phyloP scores from a whole-genome alignment of 805 yeast genomes.

The Starmerella sp. region DNA sequence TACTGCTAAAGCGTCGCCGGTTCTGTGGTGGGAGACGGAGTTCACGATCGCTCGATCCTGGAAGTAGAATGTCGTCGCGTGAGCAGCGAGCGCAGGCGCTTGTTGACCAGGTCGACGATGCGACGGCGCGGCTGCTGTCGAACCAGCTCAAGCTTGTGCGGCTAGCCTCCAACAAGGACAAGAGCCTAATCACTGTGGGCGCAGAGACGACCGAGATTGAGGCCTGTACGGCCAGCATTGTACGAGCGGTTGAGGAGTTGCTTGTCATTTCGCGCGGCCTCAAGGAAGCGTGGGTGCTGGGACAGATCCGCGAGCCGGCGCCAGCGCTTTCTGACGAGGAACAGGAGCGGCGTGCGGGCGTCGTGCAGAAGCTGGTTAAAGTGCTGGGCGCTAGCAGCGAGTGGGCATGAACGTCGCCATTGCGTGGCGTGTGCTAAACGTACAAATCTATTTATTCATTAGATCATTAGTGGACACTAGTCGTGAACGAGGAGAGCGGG shows the following conservation, averaged over 20 bases:
- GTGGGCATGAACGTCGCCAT: background rate
- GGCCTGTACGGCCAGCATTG: conserved; percentile 30
- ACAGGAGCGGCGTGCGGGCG: background rate
- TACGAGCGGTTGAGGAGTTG: conserved; percentile 32
- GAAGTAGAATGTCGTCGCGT: conserved; percentile 11
- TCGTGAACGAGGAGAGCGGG: conserved; percentile 5
- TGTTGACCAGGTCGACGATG: conserved; percentile 23
- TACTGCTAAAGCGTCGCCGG: too few species aligned
- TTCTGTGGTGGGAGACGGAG: background rate
- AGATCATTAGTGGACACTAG: conserved; percentile 14
- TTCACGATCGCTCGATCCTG: too few species aligned
- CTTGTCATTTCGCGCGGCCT: conserved; percentile 31
- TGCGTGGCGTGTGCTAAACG: too few species aligned
- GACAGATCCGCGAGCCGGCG: conserved; percentile 25
- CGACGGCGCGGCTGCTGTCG: conserved; percentile 21
- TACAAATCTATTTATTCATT: conserved; percentile 2
- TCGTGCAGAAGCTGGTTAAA: conserved; percentile 2
- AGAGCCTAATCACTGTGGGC: conserved; percentile 29
- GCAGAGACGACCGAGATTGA: conserved; percentile 33
- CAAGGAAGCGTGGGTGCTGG: conserved; percentile 36
- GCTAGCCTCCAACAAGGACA: conserved; percentile 22
- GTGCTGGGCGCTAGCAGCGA: conserved; percentile 3
- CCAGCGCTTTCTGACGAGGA: conserved; percentile 4
- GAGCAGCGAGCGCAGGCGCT: conserved; percentile 21
- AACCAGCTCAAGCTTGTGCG: conserved; percentile 22